Base-by-base conservation (phyloP, 2,329 filamentous ascomycete genomes). In the Lachnellula hyalina region DNA sequence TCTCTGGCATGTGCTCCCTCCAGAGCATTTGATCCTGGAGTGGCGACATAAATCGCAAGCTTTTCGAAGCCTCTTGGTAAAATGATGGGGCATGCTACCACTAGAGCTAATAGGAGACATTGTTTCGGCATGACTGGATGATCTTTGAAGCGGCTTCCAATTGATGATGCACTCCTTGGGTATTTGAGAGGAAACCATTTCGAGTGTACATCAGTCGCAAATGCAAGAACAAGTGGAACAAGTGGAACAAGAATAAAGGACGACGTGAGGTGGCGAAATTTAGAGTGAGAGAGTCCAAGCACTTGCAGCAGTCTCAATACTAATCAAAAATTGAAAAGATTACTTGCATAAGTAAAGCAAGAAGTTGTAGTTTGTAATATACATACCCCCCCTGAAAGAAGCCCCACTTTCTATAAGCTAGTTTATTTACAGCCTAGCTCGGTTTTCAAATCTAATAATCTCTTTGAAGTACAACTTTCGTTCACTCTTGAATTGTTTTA, bases 1-100 rank as follows among this genome's bases (percentile, higher is more conserved):
- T 49, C 34, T 17, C 25, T 19, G 17, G 19, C 34, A 49, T 34
- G 28, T 38, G 17, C 14, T 23, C 5, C 34, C 34, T 12, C 47
- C 47, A 6, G 47, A 49, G 14, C 34, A 49, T n/a, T 40, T 49
- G n/a, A 49, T 17, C 21, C 47, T 12, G 9, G 34, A 49, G 15
- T 49, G 47, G 47, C 32, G 47, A 40, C 47, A 49, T 12, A 49
- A 19, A 40, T 49, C 34, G 34, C 47, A 49, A 8, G 47, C 47
- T 40, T 34, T 9, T 4, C 35, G 34, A 15, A 49, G 35, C 21
- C 35, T 49, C n/a, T 40, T 40, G 32, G 35, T 15, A 36, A 9
- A 12, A 14, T 32, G n/a, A 40, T 5, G 41, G 41, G 11, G n/a
- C 7, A 5, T 44, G 17, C 19, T 14, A 4, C 47, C 4, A 25